Base-by-base conservation (phyloP, 2,329 filamentous ascomycete genomes). In the Chaetomium sp. region DNA sequence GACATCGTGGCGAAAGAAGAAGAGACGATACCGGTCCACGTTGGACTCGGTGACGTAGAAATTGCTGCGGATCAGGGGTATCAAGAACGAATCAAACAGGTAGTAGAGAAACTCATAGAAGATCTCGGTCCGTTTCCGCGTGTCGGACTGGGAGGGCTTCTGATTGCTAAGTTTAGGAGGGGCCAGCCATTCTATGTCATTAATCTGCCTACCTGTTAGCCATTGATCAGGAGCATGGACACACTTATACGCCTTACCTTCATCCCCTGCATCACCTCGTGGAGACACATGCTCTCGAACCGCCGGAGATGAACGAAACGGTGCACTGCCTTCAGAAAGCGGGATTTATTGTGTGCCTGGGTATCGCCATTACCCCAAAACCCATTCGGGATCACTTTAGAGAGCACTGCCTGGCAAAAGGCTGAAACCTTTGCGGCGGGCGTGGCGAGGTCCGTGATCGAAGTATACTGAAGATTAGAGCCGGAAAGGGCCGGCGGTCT, bases 1-100 rank as follows among this genome's bases (percentile, higher is more conserved):
- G 8, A 94, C 78, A 69, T 99, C 94, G 61, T 99, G 94, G 4
- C 92, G 87, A 68, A 96, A 97, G 72, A 90, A 99, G 70, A 95
- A 96, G 0, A 97, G 73, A 34, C 84, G 83, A 64, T 94, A 90
- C 12, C 87, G 85, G 66, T 96, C 84, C 1, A 78, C 76, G 60
- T 84, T 91, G 0, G 91, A 94, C 69, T 99, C 94, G 0, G 94
- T 99, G 40, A 96, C 88, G 67, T 97, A 92, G 66, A 99, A 99
- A 65, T 94, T 91, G 59, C 82, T 85, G 37, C 89, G 84, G 48
- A 97, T 80, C 6, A 99, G 77, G 8, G 94, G 92, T 64, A 97
- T 88, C 54, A 99, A 68, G 27, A 96, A 77, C 0, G 91, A 96
- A 70, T 99, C 94, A 65, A 99, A 94, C 4, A 95, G 62, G 68